Conservation (phyloP, 2,329 filamentous ascomycete species). For the Neonectria punicea region DNA sequence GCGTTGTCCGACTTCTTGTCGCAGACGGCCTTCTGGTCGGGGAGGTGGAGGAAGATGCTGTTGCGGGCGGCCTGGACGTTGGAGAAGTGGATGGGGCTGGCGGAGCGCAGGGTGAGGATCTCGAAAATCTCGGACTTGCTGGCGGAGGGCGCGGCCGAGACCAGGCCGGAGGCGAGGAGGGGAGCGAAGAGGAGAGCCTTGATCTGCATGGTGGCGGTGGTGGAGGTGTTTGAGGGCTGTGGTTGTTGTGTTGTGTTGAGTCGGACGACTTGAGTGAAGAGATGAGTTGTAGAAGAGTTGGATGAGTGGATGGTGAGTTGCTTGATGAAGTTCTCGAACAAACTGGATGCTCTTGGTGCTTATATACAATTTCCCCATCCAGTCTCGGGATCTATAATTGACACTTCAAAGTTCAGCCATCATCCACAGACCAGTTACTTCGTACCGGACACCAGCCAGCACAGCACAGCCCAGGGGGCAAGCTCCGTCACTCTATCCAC, state of each 20-base stretch:
- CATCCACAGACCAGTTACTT: background rate
- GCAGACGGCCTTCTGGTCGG: conserved; percentile 61
- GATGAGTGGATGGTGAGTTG: background rate
- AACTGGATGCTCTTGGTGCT: background rate
- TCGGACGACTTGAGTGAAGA: background rate
- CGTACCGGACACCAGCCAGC: background rate
- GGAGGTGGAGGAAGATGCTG: conserved; percentile 56
- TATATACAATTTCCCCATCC: background rate
- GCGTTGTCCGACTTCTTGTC: conserved; percentile 50
- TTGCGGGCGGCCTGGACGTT: conserved; percentile 56
- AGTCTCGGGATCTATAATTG: background rate
- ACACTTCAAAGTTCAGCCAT: background rate
- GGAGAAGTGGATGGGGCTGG: conserved; percentile 59
- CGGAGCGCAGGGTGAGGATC: conserved; percentile 61
- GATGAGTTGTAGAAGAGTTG: background rate
- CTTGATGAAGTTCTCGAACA: background rate
- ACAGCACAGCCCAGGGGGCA: background rate
- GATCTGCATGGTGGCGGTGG: conserved; percentile 43
- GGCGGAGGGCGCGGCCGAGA: conserved; percentile 39
- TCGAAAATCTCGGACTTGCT: conserved; percentile 53
- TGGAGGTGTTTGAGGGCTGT: background rate
- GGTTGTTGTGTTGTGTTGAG: background rate
- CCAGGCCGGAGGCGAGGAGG: conserved; percentile 42
- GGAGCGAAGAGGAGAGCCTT: conserved; percentile 39
- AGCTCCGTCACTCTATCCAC: background rate